Base-by-base conservation (phyloP, 768 basidiomycete species). In the Lactarius indigo region DNA sequence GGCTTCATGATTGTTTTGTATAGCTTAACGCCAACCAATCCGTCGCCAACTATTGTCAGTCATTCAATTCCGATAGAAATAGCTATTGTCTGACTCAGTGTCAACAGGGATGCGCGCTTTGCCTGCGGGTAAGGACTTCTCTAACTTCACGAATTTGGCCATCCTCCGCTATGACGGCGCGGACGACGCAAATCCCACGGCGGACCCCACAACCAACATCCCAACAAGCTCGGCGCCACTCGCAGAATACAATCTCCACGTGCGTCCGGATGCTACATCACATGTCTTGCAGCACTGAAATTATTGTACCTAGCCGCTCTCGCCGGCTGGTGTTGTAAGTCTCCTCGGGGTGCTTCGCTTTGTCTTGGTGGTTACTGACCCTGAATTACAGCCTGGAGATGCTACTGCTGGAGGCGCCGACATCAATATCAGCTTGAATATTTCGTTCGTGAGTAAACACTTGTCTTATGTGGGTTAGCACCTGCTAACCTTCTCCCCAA, bases 161-260 rank as follows among this genome's bases (percentile, higher is more conserved):
- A 61, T 73, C 39, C 68, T 73, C 59, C 72, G 61, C 59, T 73
- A 73, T 61, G 15, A 28, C 17, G 72, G 70, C 18, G 72, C 72
- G 23, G 13, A 28, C 5, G 5, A 57, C 37, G 63, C 61, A 28
- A 47, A 73, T 35, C 72, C 72, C 3, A 71, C 55, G 7, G 15
- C 23, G 44, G 65, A 57, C 56, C 59, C 65, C 17, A 57, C 57
- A 6, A 64, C 44, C 3, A n/a, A 39, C 13, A 52, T 66, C 47
- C 67, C 63, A 20, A 47, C 26, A 5, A 60, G 59, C 17, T 44
- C 47, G n/a, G 39, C 58, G n/a, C 44, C 68, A 3, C 68, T 68
- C 39, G 42, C 55, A 26, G 68, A 68, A 20, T 33, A 33, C 54
- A 35, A 58, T 33, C 68, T 68, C 23, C 68, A 66, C 26, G 68